Conservation (phyloP, 1,139 yeast genomes). For the Geotrichum armillariae region DNA sequence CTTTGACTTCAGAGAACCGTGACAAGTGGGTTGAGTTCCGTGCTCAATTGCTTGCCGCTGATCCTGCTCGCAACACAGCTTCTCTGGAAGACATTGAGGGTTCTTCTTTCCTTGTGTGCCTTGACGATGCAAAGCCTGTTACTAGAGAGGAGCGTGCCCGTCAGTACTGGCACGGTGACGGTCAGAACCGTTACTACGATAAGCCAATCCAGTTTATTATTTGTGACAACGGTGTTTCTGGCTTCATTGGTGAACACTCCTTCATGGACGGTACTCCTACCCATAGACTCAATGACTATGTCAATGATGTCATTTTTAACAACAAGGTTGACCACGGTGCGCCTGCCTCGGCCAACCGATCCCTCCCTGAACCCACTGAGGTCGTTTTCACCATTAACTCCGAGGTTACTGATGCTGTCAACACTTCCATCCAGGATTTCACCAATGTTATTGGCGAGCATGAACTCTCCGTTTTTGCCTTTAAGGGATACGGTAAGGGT, state of each 20-base stretch:
- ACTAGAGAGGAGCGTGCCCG: conserved; percentile 85
- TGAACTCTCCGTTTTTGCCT: conserved; percentile 45
- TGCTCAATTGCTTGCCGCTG: conserved; percentile 54
- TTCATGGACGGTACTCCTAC: conserved; percentile 99
- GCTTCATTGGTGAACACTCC: conserved; percentile 95
- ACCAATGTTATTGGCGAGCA: conserved; percentile 45
- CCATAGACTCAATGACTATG: conserved; percentile 77
- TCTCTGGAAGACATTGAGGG: conserved; percentile 71
- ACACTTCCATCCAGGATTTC: conserved; percentile 56
- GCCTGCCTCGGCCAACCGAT: conserved; percentile 29
- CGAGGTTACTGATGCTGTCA: conserved; percentile 52
- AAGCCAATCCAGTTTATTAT: conserved; percentile 88
- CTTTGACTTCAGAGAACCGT: conserved; percentile 81
- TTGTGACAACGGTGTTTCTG: conserved; percentile 81
- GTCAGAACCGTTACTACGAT: conserved; percentile 86
- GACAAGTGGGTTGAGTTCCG: conserved; percentile 75
- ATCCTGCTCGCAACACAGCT: conserved; percentile 49
- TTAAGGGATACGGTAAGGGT: conserved; percentile 52
- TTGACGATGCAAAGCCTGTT: conserved; percentile 73
- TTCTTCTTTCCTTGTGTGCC: conserved; percentile 76
- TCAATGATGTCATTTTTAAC: conserved; percentile 57
- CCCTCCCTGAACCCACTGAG: conserved; percentile 40
- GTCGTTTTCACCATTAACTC: conserved; percentile 48
- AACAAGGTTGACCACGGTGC: conserved; percentile 42
- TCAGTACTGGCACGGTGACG: conserved; percentile 94